phyloP scores from a whole-genome alignment of 2,329 filamentous ascomycete genomes.

The Fusarium sp. region DNA sequence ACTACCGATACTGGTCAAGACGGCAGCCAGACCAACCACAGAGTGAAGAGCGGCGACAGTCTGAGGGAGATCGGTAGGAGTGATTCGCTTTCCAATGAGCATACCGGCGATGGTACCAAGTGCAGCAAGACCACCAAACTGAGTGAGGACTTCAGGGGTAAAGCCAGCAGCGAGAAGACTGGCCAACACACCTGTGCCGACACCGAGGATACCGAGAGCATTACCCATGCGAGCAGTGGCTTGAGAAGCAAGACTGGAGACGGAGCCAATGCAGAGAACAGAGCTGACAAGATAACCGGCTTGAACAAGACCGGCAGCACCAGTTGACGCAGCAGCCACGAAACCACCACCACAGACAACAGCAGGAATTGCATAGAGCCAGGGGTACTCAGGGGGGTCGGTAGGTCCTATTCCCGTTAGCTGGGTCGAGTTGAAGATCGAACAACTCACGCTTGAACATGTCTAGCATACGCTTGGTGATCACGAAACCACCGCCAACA shows the following conservation, averaged over 20 bases:
- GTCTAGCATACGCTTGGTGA: constrained; percentile 93
- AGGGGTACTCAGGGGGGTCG: constrained; percentile 88
- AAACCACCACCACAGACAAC: constrained; percentile 83
- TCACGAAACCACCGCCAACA: constrained; percentile 87
- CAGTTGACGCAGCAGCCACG: constrained; percentile 80
- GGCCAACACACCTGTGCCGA: constrained; percentile 82
- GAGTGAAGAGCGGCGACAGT: constrained; percentile 91
- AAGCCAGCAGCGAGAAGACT: constrained; percentile 86
- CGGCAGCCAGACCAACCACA: constrained; percentile 87
- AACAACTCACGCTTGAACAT: constrained; percentile 77
- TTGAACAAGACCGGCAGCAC: constrained; percentile 84
- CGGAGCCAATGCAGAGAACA: constrained; percentile 83
- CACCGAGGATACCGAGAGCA: constrained; percentile 85
- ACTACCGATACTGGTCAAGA: constrained; percentile 87
- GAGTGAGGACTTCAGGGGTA: constrained; percentile 77
- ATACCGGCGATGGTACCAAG: constrained; percentile 75
- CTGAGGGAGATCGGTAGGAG: constrained; percentile 86
- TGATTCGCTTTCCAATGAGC: constrained; percentile 85
- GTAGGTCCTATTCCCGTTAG: constrained; percentile 67
- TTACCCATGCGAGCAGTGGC: constrained; percentile 86
- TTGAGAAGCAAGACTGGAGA: constrained; percentile 84
- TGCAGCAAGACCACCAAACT: constrained; percentile 80
- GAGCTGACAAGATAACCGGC: constrained; percentile 89
- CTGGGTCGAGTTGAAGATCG: accelerated
- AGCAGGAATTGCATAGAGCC: constrained; percentile 83